Conservation (phyloP, 805 yeast genomes). For the Debaryomyces hansenii region DNA sequence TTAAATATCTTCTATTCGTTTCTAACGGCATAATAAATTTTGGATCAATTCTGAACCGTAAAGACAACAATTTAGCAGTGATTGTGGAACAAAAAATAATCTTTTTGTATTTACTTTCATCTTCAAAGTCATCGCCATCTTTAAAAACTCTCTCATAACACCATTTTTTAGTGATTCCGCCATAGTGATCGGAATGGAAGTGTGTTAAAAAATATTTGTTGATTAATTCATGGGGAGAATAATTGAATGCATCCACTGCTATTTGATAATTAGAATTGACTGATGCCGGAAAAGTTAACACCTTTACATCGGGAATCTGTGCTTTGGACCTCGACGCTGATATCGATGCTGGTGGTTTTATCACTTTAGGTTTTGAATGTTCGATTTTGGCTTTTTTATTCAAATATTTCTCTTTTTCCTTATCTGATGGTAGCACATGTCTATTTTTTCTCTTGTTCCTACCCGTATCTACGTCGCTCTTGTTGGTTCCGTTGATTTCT, state of each 20-base stretch:
- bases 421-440: constrained; percentile 1
- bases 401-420: constrained; percentile 16
- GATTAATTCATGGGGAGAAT: constrained; percentile 45
- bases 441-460: constrained; percentile 14
- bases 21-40: constrained; percentile 43
- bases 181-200: constrained; percentile 93
- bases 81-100: constrained; percentile 69
- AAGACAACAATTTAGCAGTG: constrained; percentile 58
- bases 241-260: constrained; percentile 67
- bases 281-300: constrained; percentile 39
- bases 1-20: constrained; percentile 41
- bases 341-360: constrained; percentile 13
- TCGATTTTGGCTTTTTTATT: constrained; percentile 6
- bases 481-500: not conserved
- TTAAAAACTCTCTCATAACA: constrained; percentile 38
- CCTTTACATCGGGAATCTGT: constrained; percentile 56
- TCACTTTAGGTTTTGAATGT: not conserved
- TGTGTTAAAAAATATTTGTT: constrained; percentile 67
- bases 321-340: constrained; percentile 14
- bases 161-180: constrained; percentile 83
- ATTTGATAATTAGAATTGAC: constrained; percentile 35
- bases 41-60: constrained; percentile 55
- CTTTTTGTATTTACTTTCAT: constrained; percentile 42
- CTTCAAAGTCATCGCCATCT: constrained; percentile 22
- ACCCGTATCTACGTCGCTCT: constrained; percentile 28